Base-by-base conservation (phyloP, 1,284 basidiomycete genomes). In the Tylopilus sp. region DNA sequence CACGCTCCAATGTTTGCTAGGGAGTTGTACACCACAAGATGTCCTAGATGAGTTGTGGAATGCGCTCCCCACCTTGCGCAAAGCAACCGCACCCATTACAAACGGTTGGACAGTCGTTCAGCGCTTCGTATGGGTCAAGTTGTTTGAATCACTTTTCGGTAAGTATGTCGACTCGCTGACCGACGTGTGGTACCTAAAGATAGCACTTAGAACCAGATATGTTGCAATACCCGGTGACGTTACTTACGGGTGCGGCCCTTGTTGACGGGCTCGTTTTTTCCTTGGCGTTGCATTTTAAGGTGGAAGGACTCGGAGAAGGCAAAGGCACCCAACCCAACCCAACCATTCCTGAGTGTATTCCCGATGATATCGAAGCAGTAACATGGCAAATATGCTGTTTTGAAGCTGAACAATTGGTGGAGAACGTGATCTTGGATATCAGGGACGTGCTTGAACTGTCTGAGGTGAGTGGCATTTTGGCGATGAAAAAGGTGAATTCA, bases 1-100 rank as follows among this genome's bases (percentile, higher is more conserved):
- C 0, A 79, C 83, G 0, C 77, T 90, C 47, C 71, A 77, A 7
- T 90, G 85, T 72, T 75, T 77, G 47, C 73, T 91, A 9, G 87
- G 87, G 1, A 80, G 75, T 51, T 79, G 81, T 38, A 89, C 88
- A 0, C 90, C 90, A 1, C 87, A 87, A 65, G 81, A 83, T 24
- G 77, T 89, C 52, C 71, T 91, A 67, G 84, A 87, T 61, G 88
- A 91, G 65, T 71, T 91, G 1, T 89, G 87, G 87, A 66, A 72
- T 36, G 85, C 86, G 6, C 77, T 88, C 7, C 84, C 88, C 1
- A 82, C 83, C 2, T 77, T 91, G 22, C 83, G 83, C 10, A 70
- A 72, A 22, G 77, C 85, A 4, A 82, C 71, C 54, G 67, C n/a
- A 7, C 44, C 55, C 26, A 53, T 77, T 6, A 64, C 70, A 24